phyloP scores from a whole-genome alignment of 805 yeast species.

The Blastobotrys chiropterorum region DNA sequence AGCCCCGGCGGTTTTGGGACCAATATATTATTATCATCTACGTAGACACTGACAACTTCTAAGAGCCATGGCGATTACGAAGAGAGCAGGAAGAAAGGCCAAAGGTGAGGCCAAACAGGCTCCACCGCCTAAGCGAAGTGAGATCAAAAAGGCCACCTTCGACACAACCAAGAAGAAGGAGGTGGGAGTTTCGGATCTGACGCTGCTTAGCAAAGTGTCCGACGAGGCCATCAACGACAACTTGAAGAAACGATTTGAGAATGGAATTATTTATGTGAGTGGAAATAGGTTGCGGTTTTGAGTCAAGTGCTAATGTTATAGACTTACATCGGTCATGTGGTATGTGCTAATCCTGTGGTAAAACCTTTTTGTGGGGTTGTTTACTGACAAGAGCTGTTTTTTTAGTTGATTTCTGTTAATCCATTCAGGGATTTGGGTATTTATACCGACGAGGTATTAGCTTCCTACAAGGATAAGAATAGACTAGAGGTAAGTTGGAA shows the following conservation, averaged over 20 bases:
- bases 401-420: constrained; percentile 84
- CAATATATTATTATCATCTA: background rate
- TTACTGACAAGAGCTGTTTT: constrained; percentile 38
- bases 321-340: constrained; percentile 35
- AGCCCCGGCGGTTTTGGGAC: background rate
- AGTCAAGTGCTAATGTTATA: constrained; percentile 7
- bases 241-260: constrained; percentile 79
- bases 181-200: constrained; percentile 96
- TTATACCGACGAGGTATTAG: constrained; percentile 72
- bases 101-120: constrained; percentile 44
- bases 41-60: background rate
- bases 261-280: constrained; percentile 65
- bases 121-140: constrained; percentile 31
- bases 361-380: too few species aligned
- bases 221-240: constrained; percentile 93
- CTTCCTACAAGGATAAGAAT: constrained; percentile 81
- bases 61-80: constrained; percentile 64
- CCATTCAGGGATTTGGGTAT: constrained; percentile 97
- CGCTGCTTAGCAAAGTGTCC: constrained; percentile 78
- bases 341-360: constrained; percentile 14
- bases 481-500: constrained; percentile 73
- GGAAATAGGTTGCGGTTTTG: constrained; percentile 1
- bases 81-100: constrained; percentile 58
- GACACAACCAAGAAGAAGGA: constrained; percentile 85
- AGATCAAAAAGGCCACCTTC: constrained; percentile 81